phyloP scores from a whole-genome alignment of 2,329 filamentous ascomycete genomes.

The Fusarium brachygibbosum region DNA sequence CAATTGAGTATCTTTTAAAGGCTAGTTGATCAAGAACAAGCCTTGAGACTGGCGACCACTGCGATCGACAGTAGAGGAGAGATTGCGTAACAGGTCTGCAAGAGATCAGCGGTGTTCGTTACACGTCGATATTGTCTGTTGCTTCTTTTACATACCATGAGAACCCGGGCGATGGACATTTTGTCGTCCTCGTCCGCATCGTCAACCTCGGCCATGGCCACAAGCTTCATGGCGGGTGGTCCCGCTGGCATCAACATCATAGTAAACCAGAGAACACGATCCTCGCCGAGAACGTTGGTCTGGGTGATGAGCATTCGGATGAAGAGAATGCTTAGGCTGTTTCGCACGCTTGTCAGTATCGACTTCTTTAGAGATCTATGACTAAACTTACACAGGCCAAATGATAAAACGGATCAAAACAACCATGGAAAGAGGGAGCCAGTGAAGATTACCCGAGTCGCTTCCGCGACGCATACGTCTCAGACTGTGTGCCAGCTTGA shows the following conservation, averaged over 20 bases:
- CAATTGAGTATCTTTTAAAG: background rate
- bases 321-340: slow-evolving; percentile 28
- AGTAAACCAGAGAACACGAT: slow-evolving; percentile 33
- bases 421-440: slow-evolving; percentile 16
- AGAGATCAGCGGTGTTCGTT: background rate
- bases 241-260: slow-evolving; percentile 37
- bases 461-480: slow-evolving; percentile 28
- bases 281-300: slow-evolving; percentile 14
- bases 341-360: background rate
- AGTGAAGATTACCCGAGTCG: slow-evolving; percentile 24
- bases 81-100: slow-evolving; percentile 27
- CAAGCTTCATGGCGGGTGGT: slow-evolving; percentile 31
- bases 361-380: accelerated
- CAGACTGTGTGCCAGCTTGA: slow-evolving; percentile 38
- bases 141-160: slow-evolving; percentile 14
- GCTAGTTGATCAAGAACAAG: slow-evolving; percentile 2
- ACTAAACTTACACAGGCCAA: slow-evolving; percentile 28
- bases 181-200: slow-evolving; percentile 36
- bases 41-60: slow-evolving; percentile 34
- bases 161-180: slow-evolving; percentile 31
- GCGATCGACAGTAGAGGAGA: slow-evolving; percentile 32
- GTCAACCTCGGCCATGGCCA: slow-evolving; percentile 36
- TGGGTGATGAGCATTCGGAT: slow-evolving; percentile 26
- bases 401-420: slow-evolving; percentile 26
- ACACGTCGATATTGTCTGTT: accelerated